These are phyloP conservation scores for Vicia sativa DNA, from an alignment of 306 rosid genomes.

Conservation along the genomic window DNA sequence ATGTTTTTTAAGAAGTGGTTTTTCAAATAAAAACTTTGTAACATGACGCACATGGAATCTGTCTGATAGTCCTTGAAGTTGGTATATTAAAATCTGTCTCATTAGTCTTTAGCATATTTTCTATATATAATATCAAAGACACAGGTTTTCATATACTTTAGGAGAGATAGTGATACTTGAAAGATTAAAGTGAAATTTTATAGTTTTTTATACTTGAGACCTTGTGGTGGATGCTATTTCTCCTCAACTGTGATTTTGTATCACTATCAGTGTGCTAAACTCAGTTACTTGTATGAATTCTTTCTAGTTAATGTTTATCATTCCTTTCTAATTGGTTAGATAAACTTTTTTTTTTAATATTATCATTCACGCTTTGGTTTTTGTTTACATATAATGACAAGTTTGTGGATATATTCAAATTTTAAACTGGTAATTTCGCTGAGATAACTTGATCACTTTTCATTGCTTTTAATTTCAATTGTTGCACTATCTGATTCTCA, in stretches of 20 bases:
- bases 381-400: not conserved
- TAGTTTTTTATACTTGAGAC: not conserved
- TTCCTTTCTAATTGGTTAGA: not conserved
- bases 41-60: not conserved
- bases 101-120: not conserved
- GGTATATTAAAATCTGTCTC: not conserved
- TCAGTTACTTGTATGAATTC: conserved; percentile 5
- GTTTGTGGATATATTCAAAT: conserved; percentile 19
- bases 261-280: not conserved
- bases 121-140: not conserved
- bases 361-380: conserved; percentile 13
- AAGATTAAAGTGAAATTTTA: not conserved
- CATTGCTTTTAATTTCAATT: not conserved
- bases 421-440: not conserved
- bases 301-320: conserved; percentile 1
- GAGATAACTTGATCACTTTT: conserved; percentile 16
- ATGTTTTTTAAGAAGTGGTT: no score
- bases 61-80: not conserved
- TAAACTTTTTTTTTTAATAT: not conserved
- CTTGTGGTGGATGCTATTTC: not conserved
- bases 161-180: not conserved
- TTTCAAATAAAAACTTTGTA: no score
- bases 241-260: conserved; percentile 1
- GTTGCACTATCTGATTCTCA: not conserved
- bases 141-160: not conserved